Conservation (phyloP, 2,329 filamentous ascomycete genomes). For the Neobulgaria alba region DNA sequence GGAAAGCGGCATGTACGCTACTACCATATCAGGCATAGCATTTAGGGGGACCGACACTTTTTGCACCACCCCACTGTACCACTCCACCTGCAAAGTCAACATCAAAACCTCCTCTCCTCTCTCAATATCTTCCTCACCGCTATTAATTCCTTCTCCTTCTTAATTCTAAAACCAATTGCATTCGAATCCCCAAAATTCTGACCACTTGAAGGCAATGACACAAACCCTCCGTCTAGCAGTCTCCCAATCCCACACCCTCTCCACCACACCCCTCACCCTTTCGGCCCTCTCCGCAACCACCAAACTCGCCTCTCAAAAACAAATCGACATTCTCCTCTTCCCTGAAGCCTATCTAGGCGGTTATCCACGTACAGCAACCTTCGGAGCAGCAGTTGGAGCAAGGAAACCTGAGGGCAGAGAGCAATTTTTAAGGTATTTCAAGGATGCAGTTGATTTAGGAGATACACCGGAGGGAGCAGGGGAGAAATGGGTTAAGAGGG, state of each 20-base stretch:
- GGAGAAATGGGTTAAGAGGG: constrained; percentile 59
- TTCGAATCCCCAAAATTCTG: background rate
- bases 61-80: too few relatives aligned
- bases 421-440: constrained; percentile 75
- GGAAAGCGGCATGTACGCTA: too few relatives aligned
- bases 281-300: constrained; percentile 55
- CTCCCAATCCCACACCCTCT: constrained; percentile 41
- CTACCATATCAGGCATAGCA: too few relatives aligned
- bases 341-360: constrained; percentile 90
- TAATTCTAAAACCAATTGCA: background rate
- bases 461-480: constrained; percentile 67
- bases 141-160: background rate
- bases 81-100: too few relatives aligned
- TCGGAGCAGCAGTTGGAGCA: constrained; percentile 66
- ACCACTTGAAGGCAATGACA: too few relatives aligned
- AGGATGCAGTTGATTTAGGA: constrained; percentile 70
- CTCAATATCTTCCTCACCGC: too few relatives aligned
- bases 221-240: constrained; percentile 31
- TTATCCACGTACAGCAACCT: constrained; percentile 74
- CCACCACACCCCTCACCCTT: constrained; percentile 49
- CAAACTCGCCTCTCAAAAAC: constrained; percentile 46
- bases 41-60: too few relatives aligned
- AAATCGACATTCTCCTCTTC: constrained; percentile 67
- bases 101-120: background rate
- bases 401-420: constrained; percentile 64